Percentiles rank a stretch among this genome's conserved stretches.
Conservation (phyloP, 2,329 filamentous ascomycete genomes). For the Clonostachys chloroleuca region DNA sequence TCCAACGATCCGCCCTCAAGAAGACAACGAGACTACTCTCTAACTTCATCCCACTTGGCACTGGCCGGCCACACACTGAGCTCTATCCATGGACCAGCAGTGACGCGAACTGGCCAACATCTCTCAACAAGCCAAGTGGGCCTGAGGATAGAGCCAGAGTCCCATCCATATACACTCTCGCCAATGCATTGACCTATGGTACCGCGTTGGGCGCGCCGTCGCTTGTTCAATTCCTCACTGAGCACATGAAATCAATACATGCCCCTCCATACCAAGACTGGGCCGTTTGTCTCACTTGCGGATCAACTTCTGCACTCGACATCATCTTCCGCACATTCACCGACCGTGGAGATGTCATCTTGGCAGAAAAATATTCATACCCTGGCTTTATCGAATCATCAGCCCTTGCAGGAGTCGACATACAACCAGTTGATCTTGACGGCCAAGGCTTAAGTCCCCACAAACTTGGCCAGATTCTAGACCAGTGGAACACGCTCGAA, state of each 20-base stretch:
- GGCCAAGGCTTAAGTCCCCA: constrained; percentile 40
- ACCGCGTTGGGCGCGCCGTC: constrained; percentile 65
- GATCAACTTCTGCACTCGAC: constrained; percentile 64
- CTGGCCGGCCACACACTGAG: no score
- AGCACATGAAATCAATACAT: constrained; percentile 72
- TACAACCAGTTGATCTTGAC: constrained; percentile 61
- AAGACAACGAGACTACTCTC: no score
- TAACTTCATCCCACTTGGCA: no score
- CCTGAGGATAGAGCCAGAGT: no score
- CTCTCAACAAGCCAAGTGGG: no score
- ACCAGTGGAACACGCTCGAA: constrained; percentile 53
- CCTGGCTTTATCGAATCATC: constrained; percentile 57
- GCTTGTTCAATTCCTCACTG: constrained; percentile 65
- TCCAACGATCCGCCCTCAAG: no score
- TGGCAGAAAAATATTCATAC: constrained; percentile 58
- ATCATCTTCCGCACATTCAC: constrained; percentile 62
- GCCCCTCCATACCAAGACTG: constrained; percentile 69
- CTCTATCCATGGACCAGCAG: no score
- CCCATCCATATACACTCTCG: neutral
- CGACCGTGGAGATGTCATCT: constrained; percentile 53
- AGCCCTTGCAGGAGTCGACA: constrained; percentile 55
- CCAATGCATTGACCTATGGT: constrained; percentile 68
- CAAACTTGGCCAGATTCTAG: constrained; percentile 56
- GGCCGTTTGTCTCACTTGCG: constrained; percentile 63
- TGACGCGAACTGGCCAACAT: no score